Percentiles rank a stretch among this genome's conserved stretches.
phyloP scores from a whole-genome alignment of 2,329 filamentous ascomycete genomes.

The Fusarium liriodendri region DNA sequence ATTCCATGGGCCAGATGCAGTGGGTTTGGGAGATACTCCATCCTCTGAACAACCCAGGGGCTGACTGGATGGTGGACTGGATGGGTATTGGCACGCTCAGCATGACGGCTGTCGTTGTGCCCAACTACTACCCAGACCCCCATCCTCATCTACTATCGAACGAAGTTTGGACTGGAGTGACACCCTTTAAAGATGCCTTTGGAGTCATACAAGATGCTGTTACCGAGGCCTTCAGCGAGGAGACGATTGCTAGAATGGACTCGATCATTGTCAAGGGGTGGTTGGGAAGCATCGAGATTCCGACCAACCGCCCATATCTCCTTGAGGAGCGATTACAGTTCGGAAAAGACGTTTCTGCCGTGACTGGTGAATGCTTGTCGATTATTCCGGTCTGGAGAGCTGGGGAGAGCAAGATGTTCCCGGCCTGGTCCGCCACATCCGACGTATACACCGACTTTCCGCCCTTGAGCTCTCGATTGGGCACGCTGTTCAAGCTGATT shows the following conservation, averaged over 20 bases:
- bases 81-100: not conserved
- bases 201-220: not conserved
- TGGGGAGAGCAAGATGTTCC: not conserved
- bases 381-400: not conserved
- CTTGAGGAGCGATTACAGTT: not conserved
- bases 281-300: not conserved
- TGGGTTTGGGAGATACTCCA: conserved; percentile 33
- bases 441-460: not conserved
- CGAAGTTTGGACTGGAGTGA: not conserved
- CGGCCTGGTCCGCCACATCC: not conserved
- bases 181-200: not conserved
- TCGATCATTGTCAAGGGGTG: conserved; percentile 4
- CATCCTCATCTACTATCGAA: conserved; percentile 14
- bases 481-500: not conserved
- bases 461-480: not conserved
- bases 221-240: conserved; percentile 10
- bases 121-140: conserved; percentile 31
- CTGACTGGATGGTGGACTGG: conserved; percentile 27
- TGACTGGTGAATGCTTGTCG: not conserved
- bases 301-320: not conserved
- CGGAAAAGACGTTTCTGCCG: not conserved
- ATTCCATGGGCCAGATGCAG: conserved; percentile 21
- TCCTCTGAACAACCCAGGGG: conserved; percentile 20
- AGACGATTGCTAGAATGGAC: not conserved
- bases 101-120: conserved; percentile 24